Evolutionary conservation across 2,329 filamentous ascomycete genomes (phyloP).

Genomic region (Colletotrichum graminicola): DNA sequence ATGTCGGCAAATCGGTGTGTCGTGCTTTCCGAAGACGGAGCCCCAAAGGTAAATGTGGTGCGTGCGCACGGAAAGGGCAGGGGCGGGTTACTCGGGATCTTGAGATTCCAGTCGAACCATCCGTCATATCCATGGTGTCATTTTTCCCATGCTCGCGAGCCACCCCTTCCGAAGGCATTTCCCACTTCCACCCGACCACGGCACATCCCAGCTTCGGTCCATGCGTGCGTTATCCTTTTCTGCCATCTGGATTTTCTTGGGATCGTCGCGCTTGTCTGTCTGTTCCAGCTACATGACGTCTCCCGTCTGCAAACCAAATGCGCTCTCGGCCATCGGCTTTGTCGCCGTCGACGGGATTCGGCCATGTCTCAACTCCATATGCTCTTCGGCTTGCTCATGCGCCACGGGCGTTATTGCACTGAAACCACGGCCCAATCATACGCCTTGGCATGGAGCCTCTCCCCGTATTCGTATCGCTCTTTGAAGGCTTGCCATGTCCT

Average conservation of each 20-base stretch:
- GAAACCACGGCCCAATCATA: neutral
- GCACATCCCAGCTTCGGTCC: neutral
- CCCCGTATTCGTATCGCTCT: neutral
- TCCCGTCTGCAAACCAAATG: no score
- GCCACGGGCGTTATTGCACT: no score
- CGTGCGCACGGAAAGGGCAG: neutral
- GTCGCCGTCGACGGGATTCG: neutral
- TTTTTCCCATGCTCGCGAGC: neutral
- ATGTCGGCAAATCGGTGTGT: no score
- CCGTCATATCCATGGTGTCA: constrained; percentile 1
- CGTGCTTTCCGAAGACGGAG: constrained; percentile 14
- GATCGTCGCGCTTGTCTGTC: neutral
- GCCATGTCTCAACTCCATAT: neutral
- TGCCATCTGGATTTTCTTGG: constrained; percentile 16
- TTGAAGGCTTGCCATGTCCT: neutral
- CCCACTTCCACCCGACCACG: no score
- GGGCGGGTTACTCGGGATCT: constrained; percentile 6
- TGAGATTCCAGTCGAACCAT: constrained; percentile 21
- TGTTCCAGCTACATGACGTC: neutral
- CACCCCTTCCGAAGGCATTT: neutral
- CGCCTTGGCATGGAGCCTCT: neutral
- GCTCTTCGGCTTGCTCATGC: neutral
- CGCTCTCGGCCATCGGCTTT: neutral
- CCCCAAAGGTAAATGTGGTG: neutral
- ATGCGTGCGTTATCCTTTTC: constrained; percentile 20